Evolutionary conservation across 768 basidiomycete species (phyloP).

Genomic region (Trametes cingulata): DNA sequence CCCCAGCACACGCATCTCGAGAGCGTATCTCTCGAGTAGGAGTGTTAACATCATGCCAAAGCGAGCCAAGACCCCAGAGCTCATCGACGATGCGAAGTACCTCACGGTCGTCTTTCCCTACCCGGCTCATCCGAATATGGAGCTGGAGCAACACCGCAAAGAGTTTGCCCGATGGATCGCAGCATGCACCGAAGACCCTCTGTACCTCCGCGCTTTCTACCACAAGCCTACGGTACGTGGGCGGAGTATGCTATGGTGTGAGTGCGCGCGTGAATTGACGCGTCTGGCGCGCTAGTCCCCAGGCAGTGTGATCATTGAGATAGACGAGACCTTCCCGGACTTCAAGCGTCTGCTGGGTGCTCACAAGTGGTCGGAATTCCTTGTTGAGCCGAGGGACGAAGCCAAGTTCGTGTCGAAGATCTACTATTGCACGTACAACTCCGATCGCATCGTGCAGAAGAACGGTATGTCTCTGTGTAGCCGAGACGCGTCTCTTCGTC

Average conservation of each 20-base stretch:
- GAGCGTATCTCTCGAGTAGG: neutral
- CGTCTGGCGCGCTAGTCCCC: constrained; percentile 36
- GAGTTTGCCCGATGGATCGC: constrained; percentile 47
- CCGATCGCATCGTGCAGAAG: constrained; percentile 46
- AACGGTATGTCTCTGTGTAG: constrained; percentile 37
- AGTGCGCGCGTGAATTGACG: neutral
- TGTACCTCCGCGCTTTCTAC: constrained; percentile 41
- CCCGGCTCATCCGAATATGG: constrained; percentile 44
- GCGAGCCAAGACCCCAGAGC: constrained; percentile 40
- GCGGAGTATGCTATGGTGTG: neutral
- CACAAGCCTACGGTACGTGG: constrained; percentile 49
- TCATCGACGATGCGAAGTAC: constrained; percentile 44
- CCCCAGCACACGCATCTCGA: neutral
- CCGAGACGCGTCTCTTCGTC: no score
- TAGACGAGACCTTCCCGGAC: constrained; percentile 33
- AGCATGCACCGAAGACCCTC: constrained; percentile 36
- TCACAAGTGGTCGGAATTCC: constrained; percentile 45
- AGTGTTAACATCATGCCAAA: constrained; percentile 37
- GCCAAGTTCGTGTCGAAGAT: constrained; percentile 35
- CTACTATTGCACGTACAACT: constrained; percentile 42
- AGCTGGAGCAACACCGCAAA: constrained; percentile 37
- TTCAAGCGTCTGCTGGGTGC: constrained; percentile 42
- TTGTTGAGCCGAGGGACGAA: constrained; percentile 34
- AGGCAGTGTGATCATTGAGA: constrained; percentile 47
- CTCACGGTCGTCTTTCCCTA: constrained; percentile 48